phyloP scores from a whole-genome alignment of 768 basidiomycete genomes.

The Sistotremastrum niveocremeum region DNA sequence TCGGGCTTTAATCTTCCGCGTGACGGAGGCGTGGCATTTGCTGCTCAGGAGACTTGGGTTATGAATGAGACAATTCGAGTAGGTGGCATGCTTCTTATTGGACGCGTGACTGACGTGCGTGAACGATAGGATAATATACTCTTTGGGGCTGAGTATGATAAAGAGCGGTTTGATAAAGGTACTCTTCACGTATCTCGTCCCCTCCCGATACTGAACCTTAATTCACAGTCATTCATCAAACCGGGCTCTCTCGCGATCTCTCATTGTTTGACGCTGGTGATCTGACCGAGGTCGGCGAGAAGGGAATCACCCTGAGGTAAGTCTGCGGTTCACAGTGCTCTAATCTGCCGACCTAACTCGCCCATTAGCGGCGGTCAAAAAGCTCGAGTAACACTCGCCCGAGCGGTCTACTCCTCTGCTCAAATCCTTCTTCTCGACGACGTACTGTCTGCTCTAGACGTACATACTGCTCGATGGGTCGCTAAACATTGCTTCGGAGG shows the following conservation, averaged over 20 bases:
- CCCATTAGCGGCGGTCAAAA: constrained; percentile 32
- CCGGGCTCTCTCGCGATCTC: constrained; percentile 20
- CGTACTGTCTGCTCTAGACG: constrained; percentile 32
- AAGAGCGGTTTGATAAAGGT: constrained; percentile 19
- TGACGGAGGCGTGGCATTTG: constrained; percentile 24
- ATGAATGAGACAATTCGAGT: constrained; percentile 19
- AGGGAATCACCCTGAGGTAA: constrained; percentile 25
- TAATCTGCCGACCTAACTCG: neutral
- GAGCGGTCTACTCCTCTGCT: constrained; percentile 31
- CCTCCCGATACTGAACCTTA: neutral
- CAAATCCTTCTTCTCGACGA: constrained; percentile 28
- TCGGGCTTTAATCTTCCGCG: constrained; percentile 26
- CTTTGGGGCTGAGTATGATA: constrained; percentile 22
- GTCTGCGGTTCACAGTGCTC: neutral
- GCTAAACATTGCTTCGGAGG: constrained; percentile 23
- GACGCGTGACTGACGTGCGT: constrained; percentile 32
- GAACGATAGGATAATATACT: constrained; percentile 19
- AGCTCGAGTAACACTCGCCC: constrained; percentile 30
- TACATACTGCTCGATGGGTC: constrained; percentile 25
- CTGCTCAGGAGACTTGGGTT: constrained; percentile 27
- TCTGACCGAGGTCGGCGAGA: constrained; percentile 33
- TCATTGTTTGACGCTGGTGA: constrained; percentile 22
- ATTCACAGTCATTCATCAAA: constrained; percentile 18
- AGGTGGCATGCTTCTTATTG: constrained; percentile 19
- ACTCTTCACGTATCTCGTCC: no score